Conservation (phyloP, 805 yeast genomes). For the Blastobotrys chiropterorum region DNA sequence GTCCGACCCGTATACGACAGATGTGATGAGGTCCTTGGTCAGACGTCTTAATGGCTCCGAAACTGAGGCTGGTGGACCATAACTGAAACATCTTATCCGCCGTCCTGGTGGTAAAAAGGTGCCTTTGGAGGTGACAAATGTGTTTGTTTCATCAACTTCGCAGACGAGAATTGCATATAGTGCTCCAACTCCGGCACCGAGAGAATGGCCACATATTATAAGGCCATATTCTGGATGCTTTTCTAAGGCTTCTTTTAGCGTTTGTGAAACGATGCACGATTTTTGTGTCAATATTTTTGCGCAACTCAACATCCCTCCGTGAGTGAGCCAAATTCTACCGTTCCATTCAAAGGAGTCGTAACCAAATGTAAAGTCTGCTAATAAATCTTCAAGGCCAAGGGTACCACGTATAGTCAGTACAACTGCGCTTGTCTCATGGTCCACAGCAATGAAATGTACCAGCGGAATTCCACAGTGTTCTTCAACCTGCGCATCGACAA, state of each 20-base stretch:
- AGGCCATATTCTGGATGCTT: slow-evolving; percentile 27
- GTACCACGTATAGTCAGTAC: slow-evolving; percentile 32
- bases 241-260: slow-evolving; percentile 24
- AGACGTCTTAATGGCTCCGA: slow-evolving; percentile 22
- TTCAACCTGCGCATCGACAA: slow-evolving; percentile 18
- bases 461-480: slow-evolving; percentile 28
- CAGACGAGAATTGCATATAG: slow-evolving; percentile 25
- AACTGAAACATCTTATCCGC: slow-evolving; percentile 27
- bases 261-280: slow-evolving; percentile 23
- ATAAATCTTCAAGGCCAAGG: slow-evolving; percentile 29
- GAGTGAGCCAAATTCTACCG: slow-evolving; percentile 25
- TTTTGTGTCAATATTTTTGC: slow-evolving; percentile 22
- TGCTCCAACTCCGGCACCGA: slow-evolving; percentile 33
- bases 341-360: slow-evolving; percentile 28
- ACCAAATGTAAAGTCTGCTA: slow-evolving; percentile 30
- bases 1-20: slow-evolving; percentile 30
- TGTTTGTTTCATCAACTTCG: slow-evolving; percentile 13
- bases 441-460: slow-evolving; percentile 28
- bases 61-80: slow-evolving; percentile 31
- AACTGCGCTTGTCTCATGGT: slow-evolving; percentile 27
- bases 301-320: slow-evolving; percentile 29
- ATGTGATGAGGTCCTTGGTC: slow-evolving; percentile 24
- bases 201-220: slow-evolving; percentile 31
- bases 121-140: slow-evolving; percentile 21
- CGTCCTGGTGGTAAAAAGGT: slow-evolving; percentile 24